A percentile compares a stretch with the other conserved stretches of the same genome.
Evolutionary conservation across 352 stramenopile genomes (phyloP).

Genomic region (Globisporangium camurandrum): DNA sequence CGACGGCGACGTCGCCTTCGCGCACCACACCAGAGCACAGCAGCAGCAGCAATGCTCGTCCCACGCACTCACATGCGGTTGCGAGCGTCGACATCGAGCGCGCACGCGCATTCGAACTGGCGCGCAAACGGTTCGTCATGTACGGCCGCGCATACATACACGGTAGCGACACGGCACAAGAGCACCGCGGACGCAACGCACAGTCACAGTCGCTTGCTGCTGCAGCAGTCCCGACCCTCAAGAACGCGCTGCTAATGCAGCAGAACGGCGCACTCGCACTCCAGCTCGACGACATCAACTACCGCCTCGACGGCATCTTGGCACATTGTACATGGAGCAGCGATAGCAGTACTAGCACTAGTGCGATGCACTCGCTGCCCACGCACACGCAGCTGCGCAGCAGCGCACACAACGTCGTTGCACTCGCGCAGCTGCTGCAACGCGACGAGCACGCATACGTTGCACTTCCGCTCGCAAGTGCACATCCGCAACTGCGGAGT

Average conservation of each 20-base stretch:
- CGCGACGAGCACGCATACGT: conserved; percentile 23
- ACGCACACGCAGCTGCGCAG: conserved; percentile 3
- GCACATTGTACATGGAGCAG: conserved; percentile 1
- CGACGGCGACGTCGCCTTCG: not conserved
- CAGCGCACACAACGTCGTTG: conserved; percentile 25
- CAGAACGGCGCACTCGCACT: conserved; percentile 42
- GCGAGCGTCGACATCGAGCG: not conserved
- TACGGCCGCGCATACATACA: conserved; percentile 42
- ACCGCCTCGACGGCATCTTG: conserved; percentile 55
- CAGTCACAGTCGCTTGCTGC: conserved; percentile 11
- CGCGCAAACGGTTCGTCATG: conserved; percentile 35
- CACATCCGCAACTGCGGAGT: conserved; percentile 12
- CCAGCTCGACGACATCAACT: conserved; percentile 45
- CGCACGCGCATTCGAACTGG: conserved; percentile 14
- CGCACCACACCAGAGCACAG: not conserved
- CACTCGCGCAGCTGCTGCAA: conserved; percentile 29
- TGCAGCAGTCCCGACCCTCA: conserved; percentile 11
- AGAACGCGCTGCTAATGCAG: conserved; percentile 52
- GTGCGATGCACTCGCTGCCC: not conserved
- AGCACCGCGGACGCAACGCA: not conserved
- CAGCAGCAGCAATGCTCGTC: not conserved
- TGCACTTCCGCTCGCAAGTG: conserved; percentile 23
- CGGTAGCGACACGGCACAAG: conserved; percentile 21
- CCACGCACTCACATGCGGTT: not conserved
- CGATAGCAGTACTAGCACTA: conserved; percentile 1